Conservation (phyloP, 108 stramenopile species). For the Skeletonema costatum region DNA sequence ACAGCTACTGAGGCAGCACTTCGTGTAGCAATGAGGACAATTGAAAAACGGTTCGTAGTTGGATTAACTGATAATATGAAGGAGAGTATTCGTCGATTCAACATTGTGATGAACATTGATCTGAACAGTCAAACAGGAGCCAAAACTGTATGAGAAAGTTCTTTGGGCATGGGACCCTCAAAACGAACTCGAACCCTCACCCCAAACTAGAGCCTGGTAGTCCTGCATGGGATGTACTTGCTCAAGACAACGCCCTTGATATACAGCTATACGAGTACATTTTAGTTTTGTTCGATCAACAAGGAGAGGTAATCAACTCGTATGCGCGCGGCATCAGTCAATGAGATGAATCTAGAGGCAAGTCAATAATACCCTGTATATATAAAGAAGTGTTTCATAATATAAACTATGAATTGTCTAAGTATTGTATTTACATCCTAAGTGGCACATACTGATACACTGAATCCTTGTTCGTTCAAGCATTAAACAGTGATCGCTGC, state of each 20-base stretch:
- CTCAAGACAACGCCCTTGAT: conserved; percentile 30
- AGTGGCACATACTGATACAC: neutral
- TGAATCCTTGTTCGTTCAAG: neutral
- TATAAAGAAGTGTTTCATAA: neutral
- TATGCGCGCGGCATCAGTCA: neutral
- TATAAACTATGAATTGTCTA: neutral
- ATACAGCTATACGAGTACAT: conserved; percentile 42
- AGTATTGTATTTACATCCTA: conserved; percentile 1
- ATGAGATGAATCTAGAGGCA: neutral
- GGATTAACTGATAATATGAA: conserved; percentile 50
- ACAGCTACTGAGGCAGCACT: conserved; percentile 15
- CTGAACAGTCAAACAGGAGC: conserved; percentile 3
- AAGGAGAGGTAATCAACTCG: conserved; percentile 35
- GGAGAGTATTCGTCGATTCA: conserved; percentile 49
- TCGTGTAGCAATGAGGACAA: conserved; percentile 29
- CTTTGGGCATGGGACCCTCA: conserved; percentile 21
- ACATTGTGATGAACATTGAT: conserved; percentile 40
- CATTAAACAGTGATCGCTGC: conserved; percentile 26
- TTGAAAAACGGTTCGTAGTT: conserved; percentile 50
- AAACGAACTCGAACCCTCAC: conserved; percentile 20
- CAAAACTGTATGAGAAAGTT: conserved; percentile 25
- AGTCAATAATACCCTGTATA: no score
- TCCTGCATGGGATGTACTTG: conserved; percentile 35
- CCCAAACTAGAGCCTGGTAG: conserved; percentile 26
- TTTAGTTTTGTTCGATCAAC: conserved; percentile 29